Conservation (phyloP, 768 basidiomycete species). For the Tricholoma sp. region DNA sequence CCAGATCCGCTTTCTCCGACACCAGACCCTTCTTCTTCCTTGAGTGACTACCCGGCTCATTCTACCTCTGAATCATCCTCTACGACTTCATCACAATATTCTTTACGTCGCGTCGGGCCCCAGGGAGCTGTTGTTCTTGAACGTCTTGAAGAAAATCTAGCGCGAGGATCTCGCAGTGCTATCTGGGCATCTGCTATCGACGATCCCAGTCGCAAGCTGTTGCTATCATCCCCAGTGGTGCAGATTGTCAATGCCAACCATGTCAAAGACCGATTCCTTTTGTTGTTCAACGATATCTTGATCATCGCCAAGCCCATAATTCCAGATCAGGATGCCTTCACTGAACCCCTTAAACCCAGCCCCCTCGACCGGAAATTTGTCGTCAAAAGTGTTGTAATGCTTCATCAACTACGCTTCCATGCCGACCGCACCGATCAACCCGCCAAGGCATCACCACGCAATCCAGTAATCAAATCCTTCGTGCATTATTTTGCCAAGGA, state of each 20-base stretch:
- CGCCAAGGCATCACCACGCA: constrained; percentile 40
- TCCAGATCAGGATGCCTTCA: constrained; percentile 57
- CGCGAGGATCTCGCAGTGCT: constrained; percentile 52
- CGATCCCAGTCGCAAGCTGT: constrained; percentile 80
- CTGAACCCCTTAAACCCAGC: constrained; percentile 46
- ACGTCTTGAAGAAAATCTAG: constrained; percentile 66
- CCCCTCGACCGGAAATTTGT: constrained; percentile 76
- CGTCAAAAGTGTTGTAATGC: constrained; percentile 85
- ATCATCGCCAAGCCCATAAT: constrained; percentile 88
- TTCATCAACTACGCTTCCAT: constrained; percentile 63
- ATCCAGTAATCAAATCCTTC: constrained; percentile 67
- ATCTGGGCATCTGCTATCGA: constrained; percentile 67
- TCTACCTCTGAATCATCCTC: constrained; percentile 74
- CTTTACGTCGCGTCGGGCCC: constrained; percentile 32
- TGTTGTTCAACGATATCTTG: constrained; percentile 95
- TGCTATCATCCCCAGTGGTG: constrained; percentile 80
- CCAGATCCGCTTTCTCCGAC: constrained; percentile 62
- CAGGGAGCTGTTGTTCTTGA: constrained; percentile 59
- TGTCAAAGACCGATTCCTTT: constrained; percentile 92
- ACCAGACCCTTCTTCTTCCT: constrained; percentile 73
- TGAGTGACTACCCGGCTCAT: constrained; percentile 64
- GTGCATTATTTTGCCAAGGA: constrained; percentile 75
- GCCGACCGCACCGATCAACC: constrained; percentile 65
- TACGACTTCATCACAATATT: constrained; percentile 66
- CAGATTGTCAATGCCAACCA: constrained; percentile 94